A percentile compares a stretch with the other conserved stretches of the same genome.
Evolutionary conservation across 2,329 filamentous ascomycete species (phyloP).

Genomic region (Lachnellula suecica): DNA sequence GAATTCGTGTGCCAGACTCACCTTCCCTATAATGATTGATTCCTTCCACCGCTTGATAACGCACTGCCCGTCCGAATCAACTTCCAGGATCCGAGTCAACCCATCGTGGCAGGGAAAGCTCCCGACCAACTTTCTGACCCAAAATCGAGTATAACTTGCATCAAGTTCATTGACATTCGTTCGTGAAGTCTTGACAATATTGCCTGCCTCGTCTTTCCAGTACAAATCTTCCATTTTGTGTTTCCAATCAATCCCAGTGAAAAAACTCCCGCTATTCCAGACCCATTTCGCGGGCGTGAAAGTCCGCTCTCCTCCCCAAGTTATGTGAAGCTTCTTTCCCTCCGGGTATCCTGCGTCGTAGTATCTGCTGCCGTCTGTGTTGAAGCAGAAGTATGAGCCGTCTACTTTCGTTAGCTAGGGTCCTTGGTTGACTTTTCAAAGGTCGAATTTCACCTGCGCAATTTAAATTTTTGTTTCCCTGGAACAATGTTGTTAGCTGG

Average conservation of each 20-base stretch:
- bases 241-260: background rate
- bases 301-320: background rate
- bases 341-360: background rate
- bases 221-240: background rate
- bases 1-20: background rate
- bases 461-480: background rate
- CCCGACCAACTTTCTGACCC: background rate
- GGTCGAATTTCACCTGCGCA: background rate
- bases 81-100: background rate
- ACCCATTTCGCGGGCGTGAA: background rate
- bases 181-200: background rate
- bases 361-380: constrained; percentile 1
- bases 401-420: background rate
- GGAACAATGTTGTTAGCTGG: background rate
- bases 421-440: background rate
- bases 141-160: background rate
- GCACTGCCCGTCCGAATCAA: background rate
- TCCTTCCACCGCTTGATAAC: background rate
- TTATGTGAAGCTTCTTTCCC: background rate
- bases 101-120: background rate
- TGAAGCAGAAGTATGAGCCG: constrained; percentile 2
- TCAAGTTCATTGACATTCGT: background rate
- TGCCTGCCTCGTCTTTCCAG: too few species aligned
- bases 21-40: background rate
- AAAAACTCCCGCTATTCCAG: background rate